Evolutionary conservation across 2,329 filamentous ascomycete species (phyloP).

Genomic region (Chaetoscypha palmicola): DNA sequence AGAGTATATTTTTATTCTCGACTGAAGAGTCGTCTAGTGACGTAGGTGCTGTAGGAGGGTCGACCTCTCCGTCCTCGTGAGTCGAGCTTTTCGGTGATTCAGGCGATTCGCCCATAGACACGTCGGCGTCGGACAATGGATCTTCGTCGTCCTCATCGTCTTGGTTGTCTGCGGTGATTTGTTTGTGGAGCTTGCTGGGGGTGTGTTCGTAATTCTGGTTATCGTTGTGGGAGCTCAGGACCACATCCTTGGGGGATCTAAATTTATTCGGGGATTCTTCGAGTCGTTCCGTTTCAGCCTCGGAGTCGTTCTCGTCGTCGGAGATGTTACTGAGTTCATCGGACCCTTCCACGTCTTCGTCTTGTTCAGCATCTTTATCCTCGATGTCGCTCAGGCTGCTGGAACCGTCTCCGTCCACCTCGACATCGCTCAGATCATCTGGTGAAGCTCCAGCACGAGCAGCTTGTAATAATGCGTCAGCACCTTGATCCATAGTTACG

Average conservation of each 20-base stretch:
- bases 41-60: conserved; percentile 30
- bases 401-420: conserved; percentile 62
- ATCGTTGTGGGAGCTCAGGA: conserved; percentile 49
- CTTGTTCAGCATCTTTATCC: conserved; percentile 64
- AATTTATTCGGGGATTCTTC: conserved; percentile 75
- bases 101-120: conserved; percentile 33
- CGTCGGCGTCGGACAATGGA: conserved; percentile 30
- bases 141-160: conserved; percentile 36
- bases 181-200: conserved; percentile 69
- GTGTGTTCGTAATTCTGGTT: conserved; percentile 55
- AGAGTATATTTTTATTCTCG: conserved; percentile 22
- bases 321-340: conserved; percentile 31
- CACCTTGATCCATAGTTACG: conserved; percentile 24
- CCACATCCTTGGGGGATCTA: conserved; percentile 52
- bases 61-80: conserved; percentile 33
- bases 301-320: conserved; percentile 62
- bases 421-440: conserved; percentile 29
- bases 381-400: conserved; percentile 92
- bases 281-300: conserved; percentile 90
- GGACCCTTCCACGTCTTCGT: conserved; percentile 40
- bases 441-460: conserved; percentile 22
- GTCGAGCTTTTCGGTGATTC: conserved; percentile 31
- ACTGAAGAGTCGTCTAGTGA: conserved; percentile 27
- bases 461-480: conserved; percentile 26
- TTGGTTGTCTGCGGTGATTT: conserved; percentile 38